Percentiles rank a stretch among this genome's conserved stretches.
phyloP scores from a whole-genome alignment of 148 eudicot species.

The Pouteria glomerata region DNA sequence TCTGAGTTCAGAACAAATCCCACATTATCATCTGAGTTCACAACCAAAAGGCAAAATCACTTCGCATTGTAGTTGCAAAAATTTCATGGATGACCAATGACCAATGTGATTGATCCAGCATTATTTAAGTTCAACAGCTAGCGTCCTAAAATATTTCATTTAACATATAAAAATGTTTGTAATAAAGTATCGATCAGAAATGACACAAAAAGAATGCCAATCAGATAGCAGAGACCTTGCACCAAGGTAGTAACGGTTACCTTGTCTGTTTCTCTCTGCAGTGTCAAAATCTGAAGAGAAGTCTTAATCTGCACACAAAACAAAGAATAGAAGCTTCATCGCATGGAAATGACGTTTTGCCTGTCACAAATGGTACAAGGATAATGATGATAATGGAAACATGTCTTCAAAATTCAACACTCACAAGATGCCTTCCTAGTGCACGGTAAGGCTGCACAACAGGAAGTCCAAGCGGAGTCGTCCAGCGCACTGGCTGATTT shows the following conservation, averaged over 20 bases:
- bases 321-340: neutral
- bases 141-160: neutral
- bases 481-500: slow-evolving; percentile 87
- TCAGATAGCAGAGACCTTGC: neutral
- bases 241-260: slow-evolving; percentile 29
- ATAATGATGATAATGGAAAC: neutral
- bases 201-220: neutral
- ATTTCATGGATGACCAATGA: no score
- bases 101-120: no score
- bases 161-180: no score
- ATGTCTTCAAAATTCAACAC: slow-evolving; percentile 15
- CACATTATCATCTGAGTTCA: no score
- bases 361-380: neutral
- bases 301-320: slow-evolving; percentile 63
- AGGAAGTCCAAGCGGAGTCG: slow-evolving; percentile 96
- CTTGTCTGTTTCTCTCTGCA: slow-evolving; percentile 84
- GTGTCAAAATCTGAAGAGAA: slow-evolving; percentile 79
- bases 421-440: slow-evolving; percentile 61
- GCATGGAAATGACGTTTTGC: neutral
- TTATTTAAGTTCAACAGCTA: neutral
- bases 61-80: neutral
- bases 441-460: slow-evolving; percentile 93
- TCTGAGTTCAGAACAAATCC: no score
- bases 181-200: no score
- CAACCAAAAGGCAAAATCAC: neutral